Evolutionary conservation across 2,329 filamentous ascomycete genomes (phyloP), one percentile per base, ranked within the genome.

Genomic region (Colletotrichum noveboracense): DNA sequence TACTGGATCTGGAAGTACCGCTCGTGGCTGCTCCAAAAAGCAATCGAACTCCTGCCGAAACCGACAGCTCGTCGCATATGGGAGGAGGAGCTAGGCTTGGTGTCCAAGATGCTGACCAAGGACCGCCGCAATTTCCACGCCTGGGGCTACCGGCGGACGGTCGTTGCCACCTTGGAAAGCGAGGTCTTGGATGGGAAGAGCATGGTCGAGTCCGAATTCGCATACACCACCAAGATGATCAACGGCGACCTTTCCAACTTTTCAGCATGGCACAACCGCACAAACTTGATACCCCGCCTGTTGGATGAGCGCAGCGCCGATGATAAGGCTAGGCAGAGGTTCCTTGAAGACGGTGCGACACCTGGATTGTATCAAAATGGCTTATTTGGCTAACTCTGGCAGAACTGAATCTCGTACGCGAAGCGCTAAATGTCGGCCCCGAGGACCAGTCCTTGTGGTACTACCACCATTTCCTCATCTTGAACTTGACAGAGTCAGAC

Each of bases 1-100:
- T 99, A 99, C 87, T 98, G 97, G 96, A 96, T 99, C 81, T 99
- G 97, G 97, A 98, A 98, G 80, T 96, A 98, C 85, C 93, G 97
- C 32, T 86, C 94, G 61, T 99, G 97, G 96, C 87, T 96, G 5
- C 88, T 99, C 16, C 88, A 93, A 70, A 91, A 95, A 83, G 93
- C 93, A 38, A 94, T 94, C 62, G 83, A 88, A 14, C 88, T 93
- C 21, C 87, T 98, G 12, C 89, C 92, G 3, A 77, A 85, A 2
- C 73, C 86, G 0, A 82, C 87, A 18, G 91, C 95, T 3, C 89
- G 90, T 26, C 85, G 88, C 52, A 88, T 98, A 66, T 99, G 97
- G 97, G 88, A 94, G 80, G 92, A 94, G 77, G 97, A 99, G 84
- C 90, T 99, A 21, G 92, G 88, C 0, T 88, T 98, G 10, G 94